Evolutionary conservation across 2,329 filamentous ascomycete genomes (phyloP).

Genomic region (Pseudogymnoascus verrucosus): DNA sequence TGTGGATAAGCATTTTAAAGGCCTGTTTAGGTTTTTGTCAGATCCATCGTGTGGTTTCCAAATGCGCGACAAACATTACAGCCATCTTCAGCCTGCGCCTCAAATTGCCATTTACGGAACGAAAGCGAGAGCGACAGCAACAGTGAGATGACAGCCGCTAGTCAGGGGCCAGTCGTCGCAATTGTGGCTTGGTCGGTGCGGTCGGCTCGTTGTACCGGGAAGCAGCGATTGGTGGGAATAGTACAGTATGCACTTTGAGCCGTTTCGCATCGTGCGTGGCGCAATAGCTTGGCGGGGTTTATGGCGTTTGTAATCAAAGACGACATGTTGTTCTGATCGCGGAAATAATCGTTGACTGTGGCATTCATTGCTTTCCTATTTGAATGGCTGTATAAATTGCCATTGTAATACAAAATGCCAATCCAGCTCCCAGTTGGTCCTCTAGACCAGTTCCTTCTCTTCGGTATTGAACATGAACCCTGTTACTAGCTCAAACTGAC

Average conservation of each 20-base stretch:
- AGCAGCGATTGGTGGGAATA: not conserved
- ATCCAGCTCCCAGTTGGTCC: not conserved
- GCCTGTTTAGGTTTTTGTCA: not conserved
- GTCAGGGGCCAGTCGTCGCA: not conserved
- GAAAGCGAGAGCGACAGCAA: not conserved
- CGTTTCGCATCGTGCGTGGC: not conserved
- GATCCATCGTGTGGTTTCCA: not conserved
- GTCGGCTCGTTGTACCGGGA: not conserved
- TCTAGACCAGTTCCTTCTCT: slow-evolving; percentile 18
- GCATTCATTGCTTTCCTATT: not conserved
- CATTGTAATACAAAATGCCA: not conserved
- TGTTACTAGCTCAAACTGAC: not conserved
- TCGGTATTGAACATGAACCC: slow-evolving; percentile 13
- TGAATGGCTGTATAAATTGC: not conserved
- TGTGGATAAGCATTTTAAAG: not conserved
- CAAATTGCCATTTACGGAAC: not conserved
- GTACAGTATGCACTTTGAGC: not conserved
- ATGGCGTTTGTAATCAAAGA: not conserved
- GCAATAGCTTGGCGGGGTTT: not conserved
- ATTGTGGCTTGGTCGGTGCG: not conserved
- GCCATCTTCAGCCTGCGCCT: not conserved
- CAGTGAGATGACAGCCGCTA: not conserved
- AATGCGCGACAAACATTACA: not conserved
- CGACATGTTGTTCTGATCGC: not conserved
- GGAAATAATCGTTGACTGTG: not conserved